Base-by-base conservation (phyloP, 1,284 basidiomycete species). In the Cystobasidium slooffiae region DNA sequence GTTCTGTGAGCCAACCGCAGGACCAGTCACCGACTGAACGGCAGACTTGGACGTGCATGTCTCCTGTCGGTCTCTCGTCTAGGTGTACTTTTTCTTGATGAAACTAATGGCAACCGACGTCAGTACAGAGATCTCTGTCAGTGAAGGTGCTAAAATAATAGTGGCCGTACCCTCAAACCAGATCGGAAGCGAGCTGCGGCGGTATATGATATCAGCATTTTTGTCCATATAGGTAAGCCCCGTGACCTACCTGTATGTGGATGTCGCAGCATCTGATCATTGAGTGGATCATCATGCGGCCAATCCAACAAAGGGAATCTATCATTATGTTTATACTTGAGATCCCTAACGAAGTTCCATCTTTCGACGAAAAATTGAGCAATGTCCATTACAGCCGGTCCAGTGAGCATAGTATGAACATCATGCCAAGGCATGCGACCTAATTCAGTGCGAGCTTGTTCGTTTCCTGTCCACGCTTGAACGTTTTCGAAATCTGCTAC, bases 301-400 rank as follows among this genome's bases (percentile, higher is more conserved):
- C 97, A 86, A 1, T 91, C 89, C 49, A 97, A 89, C 89, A 90
- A 90, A 66, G 89, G 88, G 80, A 85, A 90, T 37, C 83, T 85
- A 37, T 82, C 78, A 75, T 84, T 81, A 76, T 85, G 82, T 74
- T 81, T 81, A 80, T 86, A 86, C 77, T 84, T 84, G 66, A 77
- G 64, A 24, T 63, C 58, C 24, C 74, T 37, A n/a, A 68, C 47
- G 31, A 52, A 62, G 79, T 92, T 93, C 92, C 91, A 92, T 16
- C 92, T 85, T 81, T 97, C 94, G 18, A 90, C 85, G 77, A 94
- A 97, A 83, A 97, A 93, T 82, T 97, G 93, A 5, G 90, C 88
- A 31, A 97, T 88, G 80, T 97, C 94, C 65, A 97, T 86, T 1
- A 95, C 93, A 8, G 86, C 88, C 0, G 91, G 88, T 0, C 94